These are phyloP conservation scores for Amaranthus palmeri DNA, from an alignment of 148 eudicot genomes.

Conservation along the genomic window DNA sequence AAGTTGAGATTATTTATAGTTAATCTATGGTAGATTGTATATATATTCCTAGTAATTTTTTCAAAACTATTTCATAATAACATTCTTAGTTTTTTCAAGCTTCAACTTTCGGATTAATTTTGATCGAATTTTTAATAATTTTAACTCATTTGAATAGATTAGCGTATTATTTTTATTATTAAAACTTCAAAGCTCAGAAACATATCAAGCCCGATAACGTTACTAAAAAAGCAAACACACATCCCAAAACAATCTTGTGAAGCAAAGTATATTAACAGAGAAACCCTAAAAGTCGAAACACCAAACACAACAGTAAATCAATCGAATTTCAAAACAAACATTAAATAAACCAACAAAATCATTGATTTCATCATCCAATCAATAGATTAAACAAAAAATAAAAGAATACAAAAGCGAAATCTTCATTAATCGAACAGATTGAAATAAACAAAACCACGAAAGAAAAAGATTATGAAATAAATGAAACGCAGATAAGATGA, in stretches of 20 bases:
- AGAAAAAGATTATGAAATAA: neutral
- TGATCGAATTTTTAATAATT: too few species aligned
- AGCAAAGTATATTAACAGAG: neutral
- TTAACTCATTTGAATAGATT: too few species aligned
- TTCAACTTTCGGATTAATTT: too few species aligned
- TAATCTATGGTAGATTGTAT: too few species aligned
- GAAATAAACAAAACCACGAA: too few species aligned
- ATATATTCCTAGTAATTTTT: too few species aligned
- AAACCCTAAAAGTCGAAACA: neutral
- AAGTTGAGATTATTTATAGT: too few species aligned
- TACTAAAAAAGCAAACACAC: neutral
- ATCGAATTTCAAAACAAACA: neutral
- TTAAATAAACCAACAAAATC: neutral
- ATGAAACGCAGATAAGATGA: conserved; percentile 3
- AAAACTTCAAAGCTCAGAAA: neutral
- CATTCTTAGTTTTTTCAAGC: too few species aligned
- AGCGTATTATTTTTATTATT: neutral
- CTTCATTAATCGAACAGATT: neutral
- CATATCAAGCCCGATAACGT: neutral
- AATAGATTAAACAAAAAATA: neutral
- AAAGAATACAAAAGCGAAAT: neutral
- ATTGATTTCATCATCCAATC: conserved; percentile 2
- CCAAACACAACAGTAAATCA: neutral
- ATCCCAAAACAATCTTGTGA: neutral
- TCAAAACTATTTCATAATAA: too few species aligned